These are phyloP conservation scores for Fulvia fulva DNA, from an alignment of 2,329 filamentous ascomycete genomes.

Conservation along the genomic window DNA sequence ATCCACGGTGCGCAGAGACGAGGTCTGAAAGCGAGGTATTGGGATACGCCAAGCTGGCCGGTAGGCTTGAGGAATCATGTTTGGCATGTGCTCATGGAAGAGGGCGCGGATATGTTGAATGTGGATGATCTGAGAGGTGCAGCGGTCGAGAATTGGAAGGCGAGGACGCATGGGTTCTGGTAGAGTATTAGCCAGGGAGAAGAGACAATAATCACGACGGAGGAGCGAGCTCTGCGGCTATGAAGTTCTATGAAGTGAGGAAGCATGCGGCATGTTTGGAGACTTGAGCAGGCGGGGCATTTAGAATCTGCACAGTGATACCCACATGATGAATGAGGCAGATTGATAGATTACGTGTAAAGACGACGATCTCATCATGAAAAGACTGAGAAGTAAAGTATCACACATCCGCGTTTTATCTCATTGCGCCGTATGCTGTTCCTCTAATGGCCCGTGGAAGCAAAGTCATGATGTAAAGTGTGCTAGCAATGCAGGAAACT, in stretches of 20 bases:
- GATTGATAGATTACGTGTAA: neutral
- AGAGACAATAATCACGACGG: neutral
- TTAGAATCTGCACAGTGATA: neutral
- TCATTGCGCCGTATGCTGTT: neutral
- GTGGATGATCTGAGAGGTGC: slow-evolving; percentile 54
- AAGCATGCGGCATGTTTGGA: too few relatives aligned
- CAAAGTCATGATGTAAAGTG: neutral
- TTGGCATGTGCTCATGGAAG: slow-evolving; percentile 51
- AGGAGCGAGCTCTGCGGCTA: too few relatives aligned
- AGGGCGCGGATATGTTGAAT: slow-evolving; percentile 56
- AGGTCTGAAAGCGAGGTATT: slow-evolving; percentile 55
- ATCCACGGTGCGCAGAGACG: slow-evolving; percentile 49
- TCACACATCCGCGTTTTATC: neutral
- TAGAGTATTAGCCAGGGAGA: neutral
- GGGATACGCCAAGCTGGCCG: slow-evolving; percentile 55
- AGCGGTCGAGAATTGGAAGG: slow-evolving; percentile 46
- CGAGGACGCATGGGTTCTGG: slow-evolving; percentile 12
- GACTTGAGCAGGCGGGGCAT: too few relatives aligned
- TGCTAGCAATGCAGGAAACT: neutral
- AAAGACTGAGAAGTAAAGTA: neutral
- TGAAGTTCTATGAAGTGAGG: too few relatives aligned
- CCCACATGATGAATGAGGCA: too few relatives aligned
- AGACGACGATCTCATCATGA: neutral
- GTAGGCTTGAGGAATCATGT: slow-evolving; percentile 50
- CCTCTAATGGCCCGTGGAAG: neutral